Base-by-base conservation (phyloP, 1,284 basidiomycete genomes). In the Sanghuangporus baumii region DNA sequence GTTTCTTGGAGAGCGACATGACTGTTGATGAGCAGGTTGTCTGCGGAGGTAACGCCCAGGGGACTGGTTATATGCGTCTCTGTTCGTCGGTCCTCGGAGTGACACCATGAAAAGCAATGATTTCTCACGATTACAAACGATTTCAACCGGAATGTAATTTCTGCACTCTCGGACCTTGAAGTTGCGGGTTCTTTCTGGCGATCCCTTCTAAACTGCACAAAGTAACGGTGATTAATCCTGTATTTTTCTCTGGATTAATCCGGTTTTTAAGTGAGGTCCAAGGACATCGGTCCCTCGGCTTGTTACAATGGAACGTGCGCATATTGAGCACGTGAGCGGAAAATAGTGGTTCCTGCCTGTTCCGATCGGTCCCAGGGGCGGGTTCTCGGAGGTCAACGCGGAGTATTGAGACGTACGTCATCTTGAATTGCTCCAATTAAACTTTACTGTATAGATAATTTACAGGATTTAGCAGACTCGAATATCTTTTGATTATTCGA, bases 1-100 rank as follows among this genome's bases (percentile, higher is more conserved):
- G 85, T 76, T 96, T 98, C 81, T 89, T 94, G 46, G 96, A 89
- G 76, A 98, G 91, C 68, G 96, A 98, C 96, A 97, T 98, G 76
- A 34, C 51, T 26, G 37, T 20, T 37, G 20, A 34, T 50, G 57
- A 58, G 34, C n/a, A 12, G 40, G 2, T n/a, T 41, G 40, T 41
- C 18, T 20, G 38, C 47, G 47, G 47, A 50, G 47, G 47, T 18
- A 41, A 54, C 12, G 14, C 16, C 23, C 40, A 3, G 40, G 23
- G 1, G 11, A 41, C 40, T 12, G 2, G 40, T 41, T 41, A 41
- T 41, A 41, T 41, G 40, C 40, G 40, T 41, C 40, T 41, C n/a
- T 12, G 3, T 11, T 41, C n/a, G 40, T 31, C 40, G 40, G 40
- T 41, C 40, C 40, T 41, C 40, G 40, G 40, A 11, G 40, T 11